Conservation (phyloP, 495 filamentous ascomycete species). For the Acidiella bohemica region DNA sequence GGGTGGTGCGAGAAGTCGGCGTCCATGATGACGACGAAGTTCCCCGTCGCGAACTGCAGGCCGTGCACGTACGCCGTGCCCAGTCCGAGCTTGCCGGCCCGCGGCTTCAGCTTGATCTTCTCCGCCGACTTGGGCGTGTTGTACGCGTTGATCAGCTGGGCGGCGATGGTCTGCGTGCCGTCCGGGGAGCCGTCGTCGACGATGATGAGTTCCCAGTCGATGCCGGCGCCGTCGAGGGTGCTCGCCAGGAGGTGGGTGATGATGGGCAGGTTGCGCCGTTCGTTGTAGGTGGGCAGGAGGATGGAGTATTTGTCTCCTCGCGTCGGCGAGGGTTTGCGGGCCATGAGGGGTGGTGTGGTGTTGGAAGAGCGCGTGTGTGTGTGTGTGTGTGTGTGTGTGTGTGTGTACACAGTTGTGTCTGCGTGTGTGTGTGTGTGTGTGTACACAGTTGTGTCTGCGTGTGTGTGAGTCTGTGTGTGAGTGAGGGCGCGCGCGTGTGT, state of each 20-base stretch:
- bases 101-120: slow-evolving; percentile 74
- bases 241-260: slow-evolving; percentile 84
- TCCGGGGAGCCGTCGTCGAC: slow-evolving; percentile 97
- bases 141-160: slow-evolving; percentile 79
- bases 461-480: no score
- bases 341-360: background rate
- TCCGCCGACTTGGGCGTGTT: slow-evolving; percentile 25
- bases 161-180: slow-evolving; percentile 77
- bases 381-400: no score
- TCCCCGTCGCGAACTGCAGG: slow-evolving; percentile 71
- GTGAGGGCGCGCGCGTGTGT: no score
- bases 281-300: slow-evolving; percentile 96
- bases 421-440: no score
- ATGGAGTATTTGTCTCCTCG: slow-evolving; percentile 82
- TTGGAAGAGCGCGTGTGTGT: background rate
- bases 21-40: slow-evolving; percentile 98
- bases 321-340: slow-evolving; percentile 33
- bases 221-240: slow-evolving; percentile 75
- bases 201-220: slow-evolving; percentile 94
- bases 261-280: slow-evolving; percentile 91
- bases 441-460: no score
- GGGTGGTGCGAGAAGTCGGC: slow-evolving; percentile 98
- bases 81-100: slow-evolving; percentile 86
- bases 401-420: no score
- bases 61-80: slow-evolving; percentile 97